These are phyloP conservation scores for Ophiostoma fasciatum DNA, from an alignment of 2,329 filamentous ascomycete species.

Conservation along the genomic window DNA sequence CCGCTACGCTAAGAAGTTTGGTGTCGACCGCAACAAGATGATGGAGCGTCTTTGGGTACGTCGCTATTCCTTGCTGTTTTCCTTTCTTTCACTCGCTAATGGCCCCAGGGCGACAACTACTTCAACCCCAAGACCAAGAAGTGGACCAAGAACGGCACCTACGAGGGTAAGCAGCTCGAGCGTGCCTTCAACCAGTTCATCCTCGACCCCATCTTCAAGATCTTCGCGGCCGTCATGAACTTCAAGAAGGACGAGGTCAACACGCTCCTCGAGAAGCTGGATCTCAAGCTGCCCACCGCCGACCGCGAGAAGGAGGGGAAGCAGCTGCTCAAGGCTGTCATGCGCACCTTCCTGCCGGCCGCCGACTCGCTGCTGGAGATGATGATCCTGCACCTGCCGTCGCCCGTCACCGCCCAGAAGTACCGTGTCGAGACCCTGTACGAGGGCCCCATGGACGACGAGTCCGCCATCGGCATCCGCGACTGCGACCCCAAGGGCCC, in stretches of 20 bases:
- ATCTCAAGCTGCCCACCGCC: conserved; percentile 75
- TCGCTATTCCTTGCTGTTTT: background rate
- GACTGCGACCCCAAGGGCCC: conserved; percentile 96
- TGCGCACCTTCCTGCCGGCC: conserved; percentile 97
- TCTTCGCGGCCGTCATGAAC: conserved; percentile 94
- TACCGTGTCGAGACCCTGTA: conserved; percentile 99
- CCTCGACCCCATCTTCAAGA: conserved; percentile 98
- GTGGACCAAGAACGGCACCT: conserved; percentile 79
- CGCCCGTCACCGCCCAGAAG: conserved; percentile 85
- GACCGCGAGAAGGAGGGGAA: conserved; percentile 96
- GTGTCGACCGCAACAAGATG: conserved; percentile 99
- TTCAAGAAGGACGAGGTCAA: conserved; percentile 90
- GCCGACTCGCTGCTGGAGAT: conserved; percentile 98
- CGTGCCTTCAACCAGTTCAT: conserved; percentile 99
- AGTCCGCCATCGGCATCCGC: conserved; percentile 88
- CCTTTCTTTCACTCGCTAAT: conserved; percentile 7
- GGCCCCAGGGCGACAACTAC: conserved; percentile 71
- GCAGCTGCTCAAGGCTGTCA: conserved; percentile 85
- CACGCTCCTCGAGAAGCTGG: conserved; percentile 78
- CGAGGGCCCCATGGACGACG: conserved; percentile 90
- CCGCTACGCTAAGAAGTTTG: conserved; percentile 98
- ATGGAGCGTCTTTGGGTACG: conserved; percentile 98
- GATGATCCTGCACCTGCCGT: conserved; percentile 99
- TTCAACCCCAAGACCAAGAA: conserved; percentile 99
- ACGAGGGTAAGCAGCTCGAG: conserved; percentile 82